Evolutionary conservation across 1,284 basidiomycete species (phyloP), one percentile per base, ranked within the genome.

Genomic region (Mycena sp.): DNA sequence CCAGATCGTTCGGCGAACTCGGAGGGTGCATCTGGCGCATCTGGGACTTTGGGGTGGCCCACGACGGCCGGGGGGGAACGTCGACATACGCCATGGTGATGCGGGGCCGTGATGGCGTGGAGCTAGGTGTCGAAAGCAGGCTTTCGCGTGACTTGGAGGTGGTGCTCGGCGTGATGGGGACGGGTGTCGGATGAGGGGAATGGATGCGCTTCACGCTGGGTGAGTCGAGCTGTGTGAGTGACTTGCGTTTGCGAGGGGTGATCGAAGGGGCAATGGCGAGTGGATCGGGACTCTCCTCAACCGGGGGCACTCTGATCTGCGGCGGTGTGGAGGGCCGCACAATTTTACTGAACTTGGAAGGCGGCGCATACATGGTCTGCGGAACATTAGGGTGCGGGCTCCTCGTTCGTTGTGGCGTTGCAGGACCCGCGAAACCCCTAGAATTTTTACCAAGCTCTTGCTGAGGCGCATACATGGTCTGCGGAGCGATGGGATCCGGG

Each of bases 71-170:
- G 9, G 79, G 76, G 46, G 90, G 88, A 30, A 92, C 76, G 38
- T 84, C 81, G 38, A 93, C 85, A 72, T 87, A 90, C 10, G 86
- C 85, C 63, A 85, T 73, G 60, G 81, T 84, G 57, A 80, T 70
- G 45, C 79, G 73, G 23, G 77, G 77, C 58, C 77, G 78, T 7
- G 76, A 72, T 2, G 76, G 79, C 16, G 76, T 73, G 9, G 77
- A 30, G 70, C 71, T 37, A 58, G 64, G 35, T 58, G 72, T 65
- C 64, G 75, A 61, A 63, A 61, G 67, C 38, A 71, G 69, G 26
- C 72, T 75, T n/a, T 64, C 67, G 69, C 30, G 75, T 66, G 37
- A 75, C 73, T 14, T 69, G 35, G 23, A 74, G 55, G 51, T 7
- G 70, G 67, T 45, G 69, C 67, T 54, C 43, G 69, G 32, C 25